These are phyloP conservation scores for Malus orientalis DNA, from an alignment of 306 rosid genomes.

Conservation along the genomic window DNA sequence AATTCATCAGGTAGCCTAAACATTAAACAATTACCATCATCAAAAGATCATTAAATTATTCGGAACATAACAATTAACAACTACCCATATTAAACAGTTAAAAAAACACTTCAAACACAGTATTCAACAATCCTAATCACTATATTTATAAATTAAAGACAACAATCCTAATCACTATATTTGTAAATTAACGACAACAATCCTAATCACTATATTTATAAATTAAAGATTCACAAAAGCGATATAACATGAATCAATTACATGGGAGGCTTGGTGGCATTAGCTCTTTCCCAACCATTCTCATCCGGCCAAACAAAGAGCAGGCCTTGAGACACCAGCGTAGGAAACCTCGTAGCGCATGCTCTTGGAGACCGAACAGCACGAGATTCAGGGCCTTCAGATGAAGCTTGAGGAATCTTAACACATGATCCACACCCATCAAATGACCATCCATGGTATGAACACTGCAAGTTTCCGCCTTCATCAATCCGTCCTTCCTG, in stretches of 20 bases:
- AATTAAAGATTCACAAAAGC: neutral
- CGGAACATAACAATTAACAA: neutral
- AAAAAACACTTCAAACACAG: neutral
- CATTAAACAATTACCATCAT: neutral
- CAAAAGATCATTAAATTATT: slow-evolving; percentile 6
- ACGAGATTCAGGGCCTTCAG: slow-evolving; percentile 88
- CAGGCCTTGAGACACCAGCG: slow-evolving; percentile 83
- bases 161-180: neutral
- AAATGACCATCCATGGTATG: slow-evolving; percentile 97
- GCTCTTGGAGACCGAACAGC: slow-evolving; percentile 76
- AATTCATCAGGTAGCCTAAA: slow-evolving; percentile 89
- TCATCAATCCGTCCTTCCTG: slow-evolving; percentile 97
- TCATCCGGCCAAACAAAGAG: slow-evolving; percentile 99
- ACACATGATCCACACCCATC: slow-evolving; percentile 82
- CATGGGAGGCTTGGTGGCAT: slow-evolving; percentile 72
- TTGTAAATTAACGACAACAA: neutral
- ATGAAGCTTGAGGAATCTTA: slow-evolving; percentile 77
- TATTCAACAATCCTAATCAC: neutral
- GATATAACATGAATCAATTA: slow-evolving; percentile 20
- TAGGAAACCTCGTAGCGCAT: slow-evolving; percentile 72
- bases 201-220: neutral
- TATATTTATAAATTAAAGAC: neutral
- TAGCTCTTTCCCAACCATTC: slow-evolving; percentile 92
- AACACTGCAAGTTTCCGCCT: slow-evolving; percentile 86
- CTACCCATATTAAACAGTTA: too few relatives aligned